Evolutionary conservation across 805 yeast genomes (phyloP).

Genomic region (Kodamaea lidongshanica): DNA sequence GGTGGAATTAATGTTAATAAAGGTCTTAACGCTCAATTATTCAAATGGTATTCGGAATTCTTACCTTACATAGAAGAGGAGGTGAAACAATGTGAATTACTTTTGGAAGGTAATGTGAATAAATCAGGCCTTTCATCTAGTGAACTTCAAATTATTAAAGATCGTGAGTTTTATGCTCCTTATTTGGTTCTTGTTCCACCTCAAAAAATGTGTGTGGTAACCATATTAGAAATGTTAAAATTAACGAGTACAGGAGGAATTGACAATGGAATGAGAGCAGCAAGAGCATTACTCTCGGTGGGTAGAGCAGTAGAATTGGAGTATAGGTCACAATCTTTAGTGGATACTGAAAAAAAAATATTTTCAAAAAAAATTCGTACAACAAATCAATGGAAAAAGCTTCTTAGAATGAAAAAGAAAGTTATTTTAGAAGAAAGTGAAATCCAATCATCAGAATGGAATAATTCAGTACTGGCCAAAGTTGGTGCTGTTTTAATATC

Average conservation of each 20-base stretch:
- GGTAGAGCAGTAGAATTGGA: conserved; percentile 84
- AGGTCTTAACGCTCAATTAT: conserved; percentile 65
- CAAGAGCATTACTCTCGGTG: conserved; percentile 72
- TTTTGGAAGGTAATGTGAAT: conserved; percentile 24
- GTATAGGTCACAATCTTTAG: conserved; percentile 62
- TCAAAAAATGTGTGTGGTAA: conserved; percentile 74
- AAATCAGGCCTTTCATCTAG: conserved; percentile 11
- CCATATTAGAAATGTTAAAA: conserved; percentile 76
- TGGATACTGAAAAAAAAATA: conserved; percentile 50
- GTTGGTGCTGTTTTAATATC: conserved; percentile 79
- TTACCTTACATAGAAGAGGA: conserved; percentile 67
- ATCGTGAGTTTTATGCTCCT: conserved; percentile 65
- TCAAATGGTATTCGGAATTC: conserved; percentile 78
- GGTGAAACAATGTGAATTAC: conserved; percentile 46
- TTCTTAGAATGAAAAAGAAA: conserved; percentile 22
- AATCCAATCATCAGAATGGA: conserved; percentile 17
- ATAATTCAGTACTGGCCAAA: conserved; percentile 38
- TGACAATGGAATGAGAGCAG: conserved; percentile 75
- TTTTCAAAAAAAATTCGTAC: conserved; percentile 39
- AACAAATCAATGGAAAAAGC: conserved; percentile 42
- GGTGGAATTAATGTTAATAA: conserved; percentile 53
- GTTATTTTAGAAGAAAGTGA: conserved; percentile 9
- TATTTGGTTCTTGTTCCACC: conserved; percentile 66
- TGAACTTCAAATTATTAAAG: conserved; percentile 27
- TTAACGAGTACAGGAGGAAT: conserved; percentile 70